Evolutionary conservation across 768 basidiomycete genomes (phyloP).

Genomic region (Tricholoma flavovirens): DNA sequence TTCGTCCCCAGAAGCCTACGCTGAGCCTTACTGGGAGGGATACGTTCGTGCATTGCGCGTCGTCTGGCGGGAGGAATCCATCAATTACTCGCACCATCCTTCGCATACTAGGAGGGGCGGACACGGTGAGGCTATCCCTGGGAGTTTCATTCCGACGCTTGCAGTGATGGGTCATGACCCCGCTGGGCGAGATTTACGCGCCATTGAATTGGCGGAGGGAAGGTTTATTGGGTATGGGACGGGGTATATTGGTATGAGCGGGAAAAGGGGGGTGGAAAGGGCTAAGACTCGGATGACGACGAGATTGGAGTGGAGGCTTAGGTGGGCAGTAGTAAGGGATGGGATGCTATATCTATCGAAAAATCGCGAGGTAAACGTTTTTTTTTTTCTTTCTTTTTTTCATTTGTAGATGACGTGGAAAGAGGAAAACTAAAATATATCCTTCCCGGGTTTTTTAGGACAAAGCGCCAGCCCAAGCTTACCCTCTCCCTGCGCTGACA

Average conservation of each 20-base stretch:
- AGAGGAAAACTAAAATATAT: too few species aligned
- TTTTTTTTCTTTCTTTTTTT: constrained; percentile 5
- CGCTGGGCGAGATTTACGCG: neutral
- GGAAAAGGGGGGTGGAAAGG: neutral
- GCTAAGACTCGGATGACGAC: constrained; percentile 10
- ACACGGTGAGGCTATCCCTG: constrained; percentile 7
- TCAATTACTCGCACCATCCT: constrained; percentile 1
- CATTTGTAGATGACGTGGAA: neutral
- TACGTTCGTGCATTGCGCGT: constrained; percentile 47
- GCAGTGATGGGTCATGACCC: neutral
- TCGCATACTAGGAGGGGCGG: constrained; percentile 10
- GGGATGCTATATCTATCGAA: constrained; percentile 51
- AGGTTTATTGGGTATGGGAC: neutral
- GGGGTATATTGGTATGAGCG: neutral
- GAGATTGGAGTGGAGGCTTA: constrained; percentile 55
- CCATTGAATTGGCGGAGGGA: neutral
- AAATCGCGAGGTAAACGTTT: constrained; percentile 39
- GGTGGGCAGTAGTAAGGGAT: constrained; percentile 58
- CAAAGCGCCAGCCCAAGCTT: constrained; percentile 28
- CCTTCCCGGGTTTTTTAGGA: constrained; percentile 30
- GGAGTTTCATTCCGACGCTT: neutral
- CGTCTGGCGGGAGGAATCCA: constrained; percentile 22
- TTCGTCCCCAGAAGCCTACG: constrained; percentile 27
- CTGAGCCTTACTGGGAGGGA: constrained; percentile 56
- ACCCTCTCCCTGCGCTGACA: constrained; percentile 34